phyloP scores from a whole-genome alignment of 75 land plant genomes.

The Pinus tabuliformis region DNA sequence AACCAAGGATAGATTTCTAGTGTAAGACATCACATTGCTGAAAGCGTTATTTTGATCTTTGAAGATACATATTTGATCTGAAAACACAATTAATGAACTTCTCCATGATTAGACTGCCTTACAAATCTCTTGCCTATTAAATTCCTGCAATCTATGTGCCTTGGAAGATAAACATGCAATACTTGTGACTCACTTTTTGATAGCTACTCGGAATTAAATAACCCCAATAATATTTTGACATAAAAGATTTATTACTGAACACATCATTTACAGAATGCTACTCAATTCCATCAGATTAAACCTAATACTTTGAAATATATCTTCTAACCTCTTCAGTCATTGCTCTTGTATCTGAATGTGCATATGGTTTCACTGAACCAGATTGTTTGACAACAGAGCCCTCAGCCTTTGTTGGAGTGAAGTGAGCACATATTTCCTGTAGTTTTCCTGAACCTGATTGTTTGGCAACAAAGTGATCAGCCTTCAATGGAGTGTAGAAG shows the following conservation, averaged over 20 bases:
- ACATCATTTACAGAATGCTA: neutral
- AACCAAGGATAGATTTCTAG: neutral
- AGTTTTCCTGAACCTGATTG: neutral
- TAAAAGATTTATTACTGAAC: neutral
- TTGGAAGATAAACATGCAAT: neutral
- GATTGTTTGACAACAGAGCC: neutral
- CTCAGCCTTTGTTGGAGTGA: neutral
- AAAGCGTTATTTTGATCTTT: neutral
- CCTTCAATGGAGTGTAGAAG: neutral
- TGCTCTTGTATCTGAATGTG: neutral
- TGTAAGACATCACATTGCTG: neutral
- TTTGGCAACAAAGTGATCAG: neutral
- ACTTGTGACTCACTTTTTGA: neutral
- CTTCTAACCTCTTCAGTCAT: neutral
- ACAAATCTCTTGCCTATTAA: neutral
- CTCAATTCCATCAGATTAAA: neutral
- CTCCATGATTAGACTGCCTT: neutral
- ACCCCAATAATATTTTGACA: neutral
- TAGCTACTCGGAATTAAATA: neutral
- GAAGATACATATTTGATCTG: neutral
- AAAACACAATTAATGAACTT: neutral
- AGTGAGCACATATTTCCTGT: neutral
- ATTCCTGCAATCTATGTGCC: neutral
- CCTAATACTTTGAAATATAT: neutral
- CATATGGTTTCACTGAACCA: neutral